Base-by-base conservation (phyloP, 805 yeast species). In the Starmerella apis region DNA sequence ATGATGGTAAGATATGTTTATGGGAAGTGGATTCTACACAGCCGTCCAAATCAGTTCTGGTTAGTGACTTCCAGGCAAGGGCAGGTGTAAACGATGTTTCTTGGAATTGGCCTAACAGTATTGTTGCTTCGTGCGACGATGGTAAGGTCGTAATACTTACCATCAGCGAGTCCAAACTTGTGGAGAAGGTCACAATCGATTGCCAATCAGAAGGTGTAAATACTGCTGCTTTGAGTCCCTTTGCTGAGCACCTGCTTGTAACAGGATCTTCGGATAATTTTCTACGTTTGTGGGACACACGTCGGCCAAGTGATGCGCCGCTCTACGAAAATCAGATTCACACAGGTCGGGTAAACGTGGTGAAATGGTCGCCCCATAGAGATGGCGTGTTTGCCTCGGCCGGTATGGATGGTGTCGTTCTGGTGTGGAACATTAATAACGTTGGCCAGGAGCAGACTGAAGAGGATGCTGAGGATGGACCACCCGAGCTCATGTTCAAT, bases 391-490 rank as follows among this genome's bases (percentile, higher is more conserved):
- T 86, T 8, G 86, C 87, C 2, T 49, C 60, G n/a, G 54, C 60
- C 2, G 83, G 87, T 3, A 77, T 77, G 53, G 95, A 86, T 62
- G 73, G 92, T 54, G 71, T 94, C 51, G 76, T 84, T 14, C 79
- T 85, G 31, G 57, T 86, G 4, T 86, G 95, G 95, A 94, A 86
- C 62, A 68, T 86, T 50, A 69, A 71, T 43, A 79, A 77, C 57
- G 81, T 86, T 32, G 96, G 96, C 3, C 83, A 80, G 55, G 95
- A 86, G 61, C 94, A 85, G 64, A 74, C 73, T 13, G 87, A 79
- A 57, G 95, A 86, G 57, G 95, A 86, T 62, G 83, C 86, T 27
- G 94, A 83, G 56, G 96, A 86, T 60, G 96, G 94, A 35, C 83
- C 83, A 24, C 90, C 95, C 4, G 96, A 86, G 64, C 67, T 86